phyloP scores from a whole-genome alignment of 257 asterid genomes.

The Buddleja alternifolia region DNA sequence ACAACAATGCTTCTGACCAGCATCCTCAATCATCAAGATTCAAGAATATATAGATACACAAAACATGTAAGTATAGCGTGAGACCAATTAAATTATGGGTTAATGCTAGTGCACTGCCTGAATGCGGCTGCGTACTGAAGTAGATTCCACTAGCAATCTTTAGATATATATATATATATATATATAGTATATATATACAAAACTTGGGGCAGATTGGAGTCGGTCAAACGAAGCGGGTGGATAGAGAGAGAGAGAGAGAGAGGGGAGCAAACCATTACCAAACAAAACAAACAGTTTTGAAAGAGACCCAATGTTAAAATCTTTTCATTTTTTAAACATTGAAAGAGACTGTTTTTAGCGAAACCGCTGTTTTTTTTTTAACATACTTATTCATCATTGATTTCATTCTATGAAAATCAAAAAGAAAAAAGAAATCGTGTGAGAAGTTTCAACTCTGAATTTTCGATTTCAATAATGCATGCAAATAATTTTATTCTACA shows the following conservation, averaged over 20 bases:
- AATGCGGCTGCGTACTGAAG: background rate
- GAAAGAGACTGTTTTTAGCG: no score
- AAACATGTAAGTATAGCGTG: background rate
- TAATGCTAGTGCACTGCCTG: background rate
- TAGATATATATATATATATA: background rate
- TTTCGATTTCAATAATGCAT: no score
- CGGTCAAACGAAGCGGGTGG: background rate
- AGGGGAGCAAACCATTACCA: no score
- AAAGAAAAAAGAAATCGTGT: no score
- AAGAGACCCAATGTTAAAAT: background rate
- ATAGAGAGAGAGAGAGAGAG: background rate
- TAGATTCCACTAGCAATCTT: background rate
- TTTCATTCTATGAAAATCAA: no score
- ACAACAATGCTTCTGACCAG: slow-evolving; percentile 22
- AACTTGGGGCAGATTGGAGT: background rate
- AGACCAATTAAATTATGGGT: background rate
- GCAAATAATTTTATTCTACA: no score
- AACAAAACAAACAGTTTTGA: background rate
- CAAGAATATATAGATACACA: background rate
- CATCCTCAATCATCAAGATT: slow-evolving; percentile 37
- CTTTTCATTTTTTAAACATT: background rate
- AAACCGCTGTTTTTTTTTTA: no score
- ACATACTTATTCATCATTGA: no score
- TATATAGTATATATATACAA: background rate
- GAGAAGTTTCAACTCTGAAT: no score